Evolutionary conservation across 371 early-diverging fungal species (phyloP).

Genomic region (Catenaria anguillulae): DNA sequence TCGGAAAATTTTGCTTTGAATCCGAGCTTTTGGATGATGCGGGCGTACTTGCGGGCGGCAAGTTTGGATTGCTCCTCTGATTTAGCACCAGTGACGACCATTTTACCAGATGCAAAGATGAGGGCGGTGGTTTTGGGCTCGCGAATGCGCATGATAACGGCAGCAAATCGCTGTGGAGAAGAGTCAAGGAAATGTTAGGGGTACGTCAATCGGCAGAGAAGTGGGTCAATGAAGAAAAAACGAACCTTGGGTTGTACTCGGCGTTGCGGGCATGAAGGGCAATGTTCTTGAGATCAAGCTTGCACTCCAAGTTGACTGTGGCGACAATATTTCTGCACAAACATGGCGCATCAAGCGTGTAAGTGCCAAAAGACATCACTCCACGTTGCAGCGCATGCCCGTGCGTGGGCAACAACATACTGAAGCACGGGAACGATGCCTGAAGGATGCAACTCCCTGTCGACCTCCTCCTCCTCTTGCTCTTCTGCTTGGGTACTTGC

Average conservation of each 20-base stretch:
- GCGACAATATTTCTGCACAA: too few species aligned
- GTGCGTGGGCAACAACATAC: neutral
- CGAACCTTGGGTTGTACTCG: slow-evolving; percentile 99
- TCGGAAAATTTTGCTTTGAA: slow-evolving; percentile 98
- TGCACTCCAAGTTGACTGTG: slow-evolving; percentile 98
- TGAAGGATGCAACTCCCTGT: neutral
- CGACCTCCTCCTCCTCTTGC: neutral
- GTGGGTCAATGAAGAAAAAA: too few species aligned
- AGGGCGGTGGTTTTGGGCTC: slow-evolving; percentile 99
- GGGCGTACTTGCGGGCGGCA: slow-evolving; percentile 98
- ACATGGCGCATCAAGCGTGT: too few species aligned
- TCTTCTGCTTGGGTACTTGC: too few species aligned
- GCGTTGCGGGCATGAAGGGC: slow-evolving; percentile 99
- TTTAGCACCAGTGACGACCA: slow-evolving; percentile 98
- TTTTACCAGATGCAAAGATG: slow-evolving; percentile 99
- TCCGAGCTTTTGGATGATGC: slow-evolving; percentile 98
- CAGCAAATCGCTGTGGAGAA: slow-evolving; percentile 99
- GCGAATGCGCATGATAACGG: slow-evolving; percentile 99
- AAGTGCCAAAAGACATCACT: too few species aligned
- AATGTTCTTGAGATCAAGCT: slow-evolving; percentile 98
- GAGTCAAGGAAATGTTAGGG: too few species aligned
- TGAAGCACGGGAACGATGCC: slow-evolving; percentile 5
- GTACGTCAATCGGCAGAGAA: too few species aligned
- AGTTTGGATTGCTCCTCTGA: slow-evolving; percentile 92
- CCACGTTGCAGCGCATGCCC: too few species aligned